A percentile compares a stretch with the other conserved stretches of the same genome.
phyloP scores from a whole-genome alignment of 352 stramenopile genomes.

The Pythium volutum region DNA sequence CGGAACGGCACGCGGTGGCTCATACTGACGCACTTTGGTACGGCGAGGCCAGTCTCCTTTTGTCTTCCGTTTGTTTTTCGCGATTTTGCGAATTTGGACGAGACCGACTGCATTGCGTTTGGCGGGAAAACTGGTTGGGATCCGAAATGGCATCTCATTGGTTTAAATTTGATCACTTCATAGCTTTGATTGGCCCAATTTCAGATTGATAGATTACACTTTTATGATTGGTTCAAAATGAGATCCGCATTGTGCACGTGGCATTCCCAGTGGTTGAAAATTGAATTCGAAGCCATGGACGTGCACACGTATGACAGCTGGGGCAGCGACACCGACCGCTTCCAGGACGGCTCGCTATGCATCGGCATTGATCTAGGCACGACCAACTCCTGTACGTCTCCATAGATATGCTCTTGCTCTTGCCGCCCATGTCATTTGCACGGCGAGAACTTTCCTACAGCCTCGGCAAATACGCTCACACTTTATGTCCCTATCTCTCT shows the following conservation, averaged over 20 bases:
- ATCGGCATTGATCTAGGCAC: conserved; percentile 99
- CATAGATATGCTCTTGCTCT: background rate
- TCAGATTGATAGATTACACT: no score
- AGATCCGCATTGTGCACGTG: background rate
- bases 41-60: background rate
- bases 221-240: background rate
- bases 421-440: background rate
- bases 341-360: conserved; percentile 68
- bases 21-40: conserved; percentile 11
- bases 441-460: background rate
- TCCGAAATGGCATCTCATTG: background rate
- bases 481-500: background rate
- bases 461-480: conserved; percentile 6
- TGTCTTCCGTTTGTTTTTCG: background rate
- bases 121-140: conserved; percentile 3
- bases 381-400: conserved; percentile 96
- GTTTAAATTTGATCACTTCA: background rate
- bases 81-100: background rate
- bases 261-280: background rate
- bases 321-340: conserved; percentile 62
- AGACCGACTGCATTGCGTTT: background rate
- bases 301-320: conserved; percentile 72
- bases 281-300: conserved; percentile 13
- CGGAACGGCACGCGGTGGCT: conserved; percentile 32
- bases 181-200: background rate